Base-by-base conservation (phyloP, 345 rosid genomes). In the Draba incana region DNA sequence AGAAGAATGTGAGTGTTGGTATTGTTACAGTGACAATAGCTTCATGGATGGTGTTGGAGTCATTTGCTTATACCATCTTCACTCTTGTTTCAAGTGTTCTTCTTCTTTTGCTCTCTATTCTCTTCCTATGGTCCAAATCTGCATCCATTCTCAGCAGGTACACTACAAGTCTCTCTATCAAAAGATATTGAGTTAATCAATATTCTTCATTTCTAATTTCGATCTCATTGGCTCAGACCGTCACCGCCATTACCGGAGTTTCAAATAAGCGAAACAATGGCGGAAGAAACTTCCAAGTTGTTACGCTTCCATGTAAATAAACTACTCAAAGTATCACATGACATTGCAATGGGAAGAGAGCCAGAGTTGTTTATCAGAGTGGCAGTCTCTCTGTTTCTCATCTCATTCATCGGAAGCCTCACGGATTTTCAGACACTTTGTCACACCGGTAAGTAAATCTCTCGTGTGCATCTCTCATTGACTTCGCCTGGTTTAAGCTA, bases 101-200 rank as follows among this genome's bases (percentile, higher is more conserved):
- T 20, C 89, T 92, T 57, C 96, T 95, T 64, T 92, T 95, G 54
- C 48, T 79, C 62, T 74, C 78, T 72, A 85, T 89, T 78, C 86
- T 95, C 50, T 92, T 95, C 61, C 76, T 92, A 43, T 95, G 97
- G 99, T 90, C 97, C 79, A 95, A 92, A 89, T 88, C 97, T 69
- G 99, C 99, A 12, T 83, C 97, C 38, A 77, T 88, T 77, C 96
- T 95, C 66, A 92, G 88, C 76, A 69, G 98, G 98, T 90, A 81
- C 66, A 52, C 20, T 4, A 2, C 2, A 31, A 31, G 23, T 1
- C 14, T 31, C 42, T 52, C 35, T 33, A 10, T 11, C 31, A 44
- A 52, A 10, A 39, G 51, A 52, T 53, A 23, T n/a, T 44, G 27
- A 20, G 3, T 20, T 7, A 20, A 43, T 55, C 2, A 39, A 33